Evolutionary conservation across 768 basidiomycete species (phyloP), one percentile per base, ranked within the genome.

Genomic region (Pleurotus eryngii): DNA sequence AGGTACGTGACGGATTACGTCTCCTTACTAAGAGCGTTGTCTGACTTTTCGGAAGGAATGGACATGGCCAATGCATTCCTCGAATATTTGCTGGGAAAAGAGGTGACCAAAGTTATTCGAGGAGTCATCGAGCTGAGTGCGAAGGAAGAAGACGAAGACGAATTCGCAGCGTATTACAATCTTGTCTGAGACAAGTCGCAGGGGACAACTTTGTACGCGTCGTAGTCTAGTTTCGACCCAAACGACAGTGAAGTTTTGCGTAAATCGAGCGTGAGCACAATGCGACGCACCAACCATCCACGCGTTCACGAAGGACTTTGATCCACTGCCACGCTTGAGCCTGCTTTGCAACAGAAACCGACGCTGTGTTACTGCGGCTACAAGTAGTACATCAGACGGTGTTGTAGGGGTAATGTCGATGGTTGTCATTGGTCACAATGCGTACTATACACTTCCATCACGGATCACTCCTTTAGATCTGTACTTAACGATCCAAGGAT

Each of bases 401-500:
- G 30, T 9, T 35, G 30, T 35, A 35, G 30, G 30, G 11, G 30
- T 35, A 35, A 35, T 30, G 30, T 8, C 30, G 8, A 9, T 9
- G 3, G 30, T 35, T 9, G 11, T 35, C 0, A 9, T 9, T 9
- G 3, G 30, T 12, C 30, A 35, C 11, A 0, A 9, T 35, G 11
- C 30, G 0, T 2, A 42, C 40, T 35, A 48, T 8, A 57, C 49
- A 43, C 42, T 48, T 14, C 68, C 69, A 5, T 65, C 66, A 55
- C 72, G 60, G 24, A 61, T 49, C 22, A 43, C 58, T 15, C 74
- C 75, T 64, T 82, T 85, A 4, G 83, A 79, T 35, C 86, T 75
- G 60, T 89, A 79, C 64, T 79, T 87, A 22, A 85, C 72, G 47
- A 98, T 88, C 93, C 95, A 98, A 8, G 93, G 92, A 65, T 96